Percentiles rank a stretch among this genome's conserved stretches.
Conservation (phyloP, 768 basidiomycete species). For the Lentinula sp. region DNA sequence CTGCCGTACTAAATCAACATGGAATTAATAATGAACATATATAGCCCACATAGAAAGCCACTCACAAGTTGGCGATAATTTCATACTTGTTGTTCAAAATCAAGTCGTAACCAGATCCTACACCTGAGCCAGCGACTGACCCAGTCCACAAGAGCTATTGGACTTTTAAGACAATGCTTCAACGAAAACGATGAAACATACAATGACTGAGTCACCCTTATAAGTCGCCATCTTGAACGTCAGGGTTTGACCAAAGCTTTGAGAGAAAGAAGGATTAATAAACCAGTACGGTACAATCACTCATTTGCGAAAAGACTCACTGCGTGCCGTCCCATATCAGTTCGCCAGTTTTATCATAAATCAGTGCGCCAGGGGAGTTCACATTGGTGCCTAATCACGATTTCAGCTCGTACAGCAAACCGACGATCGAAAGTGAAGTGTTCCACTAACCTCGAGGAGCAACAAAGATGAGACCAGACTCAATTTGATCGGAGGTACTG, state of each 20-base stretch:
- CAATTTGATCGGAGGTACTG: neutral
- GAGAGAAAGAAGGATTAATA: neutral
- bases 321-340: constrained; percentile 5
- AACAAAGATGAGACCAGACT: neutral
- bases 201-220: neutral
- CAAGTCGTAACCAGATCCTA: constrained; percentile 1
- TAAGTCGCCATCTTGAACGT: neutral
- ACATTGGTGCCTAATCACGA: neutral
- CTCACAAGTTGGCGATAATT: constrained; percentile 4
- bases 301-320: neutral
- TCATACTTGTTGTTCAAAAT: constrained; percentile 5
- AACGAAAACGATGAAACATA: neutral
- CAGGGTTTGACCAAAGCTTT: constrained; percentile 4
- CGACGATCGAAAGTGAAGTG: neutral
- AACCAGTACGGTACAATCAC: neutral
- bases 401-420: neutral
- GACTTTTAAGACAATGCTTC: neutral
- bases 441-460: constrained; percentile 3
- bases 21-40: neutral
- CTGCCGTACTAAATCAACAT: neutral
- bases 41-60: neutral
- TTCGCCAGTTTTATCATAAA: neutral
- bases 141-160: constrained; percentile 1
- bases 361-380: neutral
- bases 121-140: neutral